Evolutionary conservation across 495 filamentous ascomycete genomes (phyloP).

Genomic region (Trypethelium eluteriae): DNA sequence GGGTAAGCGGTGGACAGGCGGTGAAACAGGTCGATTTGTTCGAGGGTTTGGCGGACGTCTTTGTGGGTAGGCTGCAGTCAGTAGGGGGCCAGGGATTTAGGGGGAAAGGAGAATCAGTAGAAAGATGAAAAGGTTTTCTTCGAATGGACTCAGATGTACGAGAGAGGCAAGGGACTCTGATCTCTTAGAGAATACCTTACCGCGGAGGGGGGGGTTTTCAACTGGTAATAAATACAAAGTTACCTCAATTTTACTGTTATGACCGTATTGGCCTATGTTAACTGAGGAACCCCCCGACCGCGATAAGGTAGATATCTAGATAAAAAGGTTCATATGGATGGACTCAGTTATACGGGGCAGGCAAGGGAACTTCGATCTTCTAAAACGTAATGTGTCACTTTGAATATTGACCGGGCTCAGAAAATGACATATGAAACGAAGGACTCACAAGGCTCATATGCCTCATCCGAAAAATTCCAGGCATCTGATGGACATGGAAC

Average conservation of each 20-base stretch:
- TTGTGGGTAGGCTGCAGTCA: background rate
- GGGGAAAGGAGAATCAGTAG: background rate
- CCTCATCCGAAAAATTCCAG: slow-evolving; percentile 62
- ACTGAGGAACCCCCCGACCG: too few species aligned
- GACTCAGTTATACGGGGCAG: too few species aligned
- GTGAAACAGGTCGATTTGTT: slow-evolving; percentile 75
- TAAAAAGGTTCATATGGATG: slow-evolving; percentile 19
- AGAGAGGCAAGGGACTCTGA: too few species aligned
- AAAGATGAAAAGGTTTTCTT: too few species aligned
- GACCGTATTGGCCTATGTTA: too few species aligned
- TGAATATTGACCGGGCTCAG: too few species aligned
- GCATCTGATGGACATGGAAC: slow-evolving; percentile 66
- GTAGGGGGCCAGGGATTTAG: background rate
- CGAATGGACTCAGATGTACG: too few species aligned
- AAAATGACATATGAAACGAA: slow-evolving; percentile 17
- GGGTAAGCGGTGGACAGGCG: slow-evolving; percentile 65
- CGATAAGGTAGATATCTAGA: background rate
- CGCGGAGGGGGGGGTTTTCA: background rate
- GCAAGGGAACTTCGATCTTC: too few species aligned
- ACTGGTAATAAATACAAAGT: too few species aligned
- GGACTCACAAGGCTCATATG: slow-evolving; percentile 51
- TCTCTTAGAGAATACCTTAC: background rate
- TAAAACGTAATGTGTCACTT: too few species aligned
- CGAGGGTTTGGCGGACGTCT: slow-evolving; percentile 64
- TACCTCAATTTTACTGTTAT: too few species aligned